Evolutionary conservation across 2,329 filamentous ascomycete genomes (phyloP).

Genomic region (Clonostachys rhizophaga): DNA sequence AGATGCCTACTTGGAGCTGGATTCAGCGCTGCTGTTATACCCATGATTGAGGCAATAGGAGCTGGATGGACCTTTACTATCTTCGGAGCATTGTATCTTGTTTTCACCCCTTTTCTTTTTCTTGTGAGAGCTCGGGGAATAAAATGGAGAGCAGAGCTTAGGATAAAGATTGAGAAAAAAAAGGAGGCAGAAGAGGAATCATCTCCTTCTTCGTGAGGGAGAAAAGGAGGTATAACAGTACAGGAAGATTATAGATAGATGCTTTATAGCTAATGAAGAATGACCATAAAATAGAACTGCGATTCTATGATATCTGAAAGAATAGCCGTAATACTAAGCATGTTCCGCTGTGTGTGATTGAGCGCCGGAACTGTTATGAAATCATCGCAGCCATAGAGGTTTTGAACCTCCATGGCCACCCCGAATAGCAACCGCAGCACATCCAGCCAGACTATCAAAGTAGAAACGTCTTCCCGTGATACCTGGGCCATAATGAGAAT

Average conservation of each 20-base stretch:
- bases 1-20: conserved; percentile 57
- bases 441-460: conserved; percentile 14
- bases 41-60: conserved; percentile 52
- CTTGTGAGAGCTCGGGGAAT: conserved; percentile 42
- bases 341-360: too few species aligned
- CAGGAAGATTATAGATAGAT: too few species aligned
- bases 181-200: too few species aligned
- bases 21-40: conserved; percentile 52
- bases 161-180: too few species aligned
- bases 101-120: conserved; percentile 35
- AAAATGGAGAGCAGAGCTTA: conserved; percentile 30
- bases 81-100: conserved; percentile 19
- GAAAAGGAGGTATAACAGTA: too few species aligned
- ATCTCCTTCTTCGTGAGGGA: too few species aligned
- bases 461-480: conserved; percentile 11
- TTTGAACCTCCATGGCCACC: not conserved
- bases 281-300: too few species aligned
- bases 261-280: too few species aligned
- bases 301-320: too few species aligned
- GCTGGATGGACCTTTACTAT: conserved; percentile 52
- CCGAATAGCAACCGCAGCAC: conserved; percentile 13
- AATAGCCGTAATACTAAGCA: too few species aligned
- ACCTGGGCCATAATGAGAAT: conserved; percentile 33
- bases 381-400: too few species aligned
- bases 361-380: too few species aligned